phyloP scores from a whole-genome alignment of 2,329 filamentous ascomycete genomes.

The Colletotrichum truncatum region DNA sequence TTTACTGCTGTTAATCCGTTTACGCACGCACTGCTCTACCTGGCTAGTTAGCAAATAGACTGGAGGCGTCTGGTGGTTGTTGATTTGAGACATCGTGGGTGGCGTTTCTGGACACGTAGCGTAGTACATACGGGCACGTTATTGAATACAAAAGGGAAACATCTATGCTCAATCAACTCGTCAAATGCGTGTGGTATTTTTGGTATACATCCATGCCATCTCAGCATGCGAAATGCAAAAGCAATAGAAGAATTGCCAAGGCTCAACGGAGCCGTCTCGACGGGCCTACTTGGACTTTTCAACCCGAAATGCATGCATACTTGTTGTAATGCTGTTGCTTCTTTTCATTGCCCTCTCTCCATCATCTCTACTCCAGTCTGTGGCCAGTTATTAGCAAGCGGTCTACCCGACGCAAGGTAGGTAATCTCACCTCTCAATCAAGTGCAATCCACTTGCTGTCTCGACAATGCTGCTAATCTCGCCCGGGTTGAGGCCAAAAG shows the following conservation, averaged over 20 bases:
- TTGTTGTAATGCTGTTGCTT: not conserved
- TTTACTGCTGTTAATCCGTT: slow-evolving; percentile 60
- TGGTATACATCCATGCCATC: slow-evolving; percentile 21
- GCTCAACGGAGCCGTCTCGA: not conserved
- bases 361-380: slow-evolving; percentile 46
- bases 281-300: slow-evolving; percentile 14
- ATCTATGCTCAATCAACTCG: not conserved
- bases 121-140: not conserved
- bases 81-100: not conserved
- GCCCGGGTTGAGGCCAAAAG: slow-evolving; percentile 87
- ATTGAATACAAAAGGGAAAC: not conserved
- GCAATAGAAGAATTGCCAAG: not conserved
- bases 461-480: slow-evolving; percentile 89
- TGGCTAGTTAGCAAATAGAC: slow-evolving; percentile 6
- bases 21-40: slow-evolving; percentile 42
- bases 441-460: slow-evolving; percentile 91
- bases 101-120: not conserved
- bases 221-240: not conserved
- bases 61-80: not conserved
- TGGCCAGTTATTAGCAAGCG: slow-evolving; percentile 70
- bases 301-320: not conserved
- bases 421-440: slow-evolving; percentile 95
- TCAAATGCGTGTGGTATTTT: slow-evolving; percentile 22
- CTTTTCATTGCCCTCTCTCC: not conserved
- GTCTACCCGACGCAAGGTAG: not conserved